Conservation (phyloP, 73 alveolate genomes). For the Uronychia binucleata region DNA sequence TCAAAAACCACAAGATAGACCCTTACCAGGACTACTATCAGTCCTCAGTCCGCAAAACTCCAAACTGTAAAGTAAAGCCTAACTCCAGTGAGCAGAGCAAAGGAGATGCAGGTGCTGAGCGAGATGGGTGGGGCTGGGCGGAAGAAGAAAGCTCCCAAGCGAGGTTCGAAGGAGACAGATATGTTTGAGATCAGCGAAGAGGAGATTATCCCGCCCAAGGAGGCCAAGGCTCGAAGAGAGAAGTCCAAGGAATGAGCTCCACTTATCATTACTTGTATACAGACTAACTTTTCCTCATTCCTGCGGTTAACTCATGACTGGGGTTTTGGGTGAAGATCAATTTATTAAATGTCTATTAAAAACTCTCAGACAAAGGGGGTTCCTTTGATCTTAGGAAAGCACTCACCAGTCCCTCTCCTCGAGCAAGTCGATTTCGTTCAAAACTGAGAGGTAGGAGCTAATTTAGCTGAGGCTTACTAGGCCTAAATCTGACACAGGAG, state of each 20-base stretch:
- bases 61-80: neutral
- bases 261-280: no score
- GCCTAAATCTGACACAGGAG: neutral
- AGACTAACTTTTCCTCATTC: no score
- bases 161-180: neutral
- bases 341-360: neutral
- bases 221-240: neutral
- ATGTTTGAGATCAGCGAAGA: neutral
- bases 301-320: no score
- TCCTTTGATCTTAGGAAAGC: neutral
- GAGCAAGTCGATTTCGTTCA: neutral
- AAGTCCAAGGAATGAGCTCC: no score
- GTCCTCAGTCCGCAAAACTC: neutral
- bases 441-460: neutral
- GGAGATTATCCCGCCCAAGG: neutral
- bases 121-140: neutral
- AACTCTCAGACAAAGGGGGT: neutral
- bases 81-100: neutral
- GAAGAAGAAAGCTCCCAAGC: neutral
- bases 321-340: no score
- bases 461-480: neutral
- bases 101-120: neutral
- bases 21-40: neutral
- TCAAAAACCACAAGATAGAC: no score
- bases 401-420: neutral